Base-by-base conservation (phyloP, 2,329 filamentous ascomycete genomes). In the Penicillium sp. region DNA sequence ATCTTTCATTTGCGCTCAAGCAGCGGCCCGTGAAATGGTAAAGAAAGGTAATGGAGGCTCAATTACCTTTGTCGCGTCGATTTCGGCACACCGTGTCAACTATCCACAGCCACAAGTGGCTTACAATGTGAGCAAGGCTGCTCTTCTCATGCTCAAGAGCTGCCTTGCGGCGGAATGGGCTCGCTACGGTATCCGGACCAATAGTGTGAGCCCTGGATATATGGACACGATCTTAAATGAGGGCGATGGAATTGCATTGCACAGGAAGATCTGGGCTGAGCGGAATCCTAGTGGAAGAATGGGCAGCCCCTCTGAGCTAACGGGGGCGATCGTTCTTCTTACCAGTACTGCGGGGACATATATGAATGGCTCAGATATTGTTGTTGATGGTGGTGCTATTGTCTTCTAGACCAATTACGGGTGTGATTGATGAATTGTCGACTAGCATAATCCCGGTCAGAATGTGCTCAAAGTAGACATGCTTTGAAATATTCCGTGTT, bases 141-240 rank as follows among this genome's bases (percentile, higher is more conserved):
- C 82, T 0, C 69, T 91, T 1, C 61, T 87, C 28, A 80, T 82
- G 46, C 68, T 90, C 59, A 85, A 83, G 45, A 82, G 79, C 57
- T 85, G 78, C 33, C 71, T 91, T 15, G 88, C 87, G 0, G 86
- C 85, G 0, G 88, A 92, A 69, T 91, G 87, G 88, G 85, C 85
- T 1, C 71, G 76, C 1, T 80, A 86, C 65, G 88, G 88, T 0
- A 88, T 92, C 54, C 73, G 85, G 2, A 84, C 88, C 5, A 91
- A 92, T 61, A 82, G 78, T 16, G 78, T 92, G 42, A 84, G 80
- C 36, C 88, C 88, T 0, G 88, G 88, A 0, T 91, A 91, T 61
- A 89, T 90, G 84, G 87, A 89, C 62, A 90, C 87, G 0, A 81
- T 89, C 12, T 70, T 91, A 44, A 91, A 90, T 63, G 84, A 84